Base-by-base conservation (phyloP, 1,139 yeast species). In the Magnusiomyces paraingens region DNA sequence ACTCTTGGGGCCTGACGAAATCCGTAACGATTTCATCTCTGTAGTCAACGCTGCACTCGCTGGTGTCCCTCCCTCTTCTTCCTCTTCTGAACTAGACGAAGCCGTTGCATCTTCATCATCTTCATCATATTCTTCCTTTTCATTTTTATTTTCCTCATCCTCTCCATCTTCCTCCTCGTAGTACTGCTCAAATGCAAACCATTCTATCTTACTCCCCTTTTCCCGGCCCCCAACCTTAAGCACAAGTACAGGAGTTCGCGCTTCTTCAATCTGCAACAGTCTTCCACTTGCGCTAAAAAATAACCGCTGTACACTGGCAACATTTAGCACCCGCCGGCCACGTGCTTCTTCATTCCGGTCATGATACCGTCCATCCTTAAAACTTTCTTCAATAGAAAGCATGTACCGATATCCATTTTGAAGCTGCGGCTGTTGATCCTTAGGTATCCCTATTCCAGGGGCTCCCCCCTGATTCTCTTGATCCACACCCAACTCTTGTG, bases 241-340 rank as follows among this genome's bases (percentile, higher is more conserved):
- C 1, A 86, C 85, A 52, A 87, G 70, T 0, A 87, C 93, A 0
- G 95, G 91, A 0, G 84, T 73, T 52, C 77, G 78, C 40, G 83
- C 74, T 47, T 82, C 88, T 45, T 83, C 88, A 17, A 87, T 71
- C 54, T 80, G 80, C 42, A 87, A 73, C 15, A 86, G 68, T 54
- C 77, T 77, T 0, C 94, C 94, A 1, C 91, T 83, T 1, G 86
- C 87, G 56, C 85, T 81, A 69, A 85, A 87, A 61, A 84, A 87
- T 55, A 85, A 68, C 57, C 83, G 74, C 5, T 76, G 71, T 2
- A 86, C 72, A 1, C 71, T 65, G 10, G 71, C 64, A 2, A 84
- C 68, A 48, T 78, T 75, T 36, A 78, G 65, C 2, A 57, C 58
- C 2, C 63, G 58, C 21, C 70, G 65, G 1, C 61, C 59, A 2